A percentile compares a stretch with the other conserved stretches of the same genome.
Conservation (phyloP, 2,329 filamentous ascomycete genomes). For the Fusarium subtropicale region DNA sequence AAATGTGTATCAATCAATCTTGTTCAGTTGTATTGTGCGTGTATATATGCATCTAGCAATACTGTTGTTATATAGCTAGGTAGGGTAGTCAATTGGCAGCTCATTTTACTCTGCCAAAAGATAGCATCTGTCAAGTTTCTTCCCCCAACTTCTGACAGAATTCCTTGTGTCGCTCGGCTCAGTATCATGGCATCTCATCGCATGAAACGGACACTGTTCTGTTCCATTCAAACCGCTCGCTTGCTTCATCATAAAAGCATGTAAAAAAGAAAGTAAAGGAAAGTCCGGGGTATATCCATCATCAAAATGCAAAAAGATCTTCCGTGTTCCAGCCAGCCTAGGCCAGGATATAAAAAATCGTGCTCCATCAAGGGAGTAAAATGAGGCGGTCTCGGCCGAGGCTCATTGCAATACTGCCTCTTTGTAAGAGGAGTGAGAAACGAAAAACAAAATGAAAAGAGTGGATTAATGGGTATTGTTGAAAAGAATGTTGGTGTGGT, state of each 20-base stretch:
- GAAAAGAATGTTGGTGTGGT: constrained; percentile 27
- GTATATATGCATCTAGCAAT: constrained; percentile 13
- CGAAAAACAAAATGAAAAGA: constrained; percentile 20
- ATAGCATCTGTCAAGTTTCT: constrained; percentile 19
- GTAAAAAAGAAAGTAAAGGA: constrained; percentile 34
- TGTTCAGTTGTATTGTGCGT: constrained; percentile 32
- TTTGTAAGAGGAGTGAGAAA: constrained; percentile 36
- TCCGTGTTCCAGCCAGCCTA: constrained; percentile 31
- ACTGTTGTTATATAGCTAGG: constrained; percentile 2
- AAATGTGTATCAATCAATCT: constrained; percentile 14
- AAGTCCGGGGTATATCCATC: constrained; percentile 51
- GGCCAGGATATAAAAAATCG: constrained; percentile 26
- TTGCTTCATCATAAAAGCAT: constrained; percentile 34
- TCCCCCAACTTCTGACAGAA: constrained; percentile 2
- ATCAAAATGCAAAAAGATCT: constrained; percentile 42
- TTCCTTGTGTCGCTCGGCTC: constrained; percentile 9
- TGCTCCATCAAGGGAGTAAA: constrained; percentile 24
- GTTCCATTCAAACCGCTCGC: constrained; percentile 31
- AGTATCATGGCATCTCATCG: constrained; percentile 12
- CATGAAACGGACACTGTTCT: constrained; percentile 18
- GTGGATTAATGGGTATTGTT: constrained; percentile 24
- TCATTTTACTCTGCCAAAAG: constrained; percentile 1
- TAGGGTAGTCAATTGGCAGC: neutral
- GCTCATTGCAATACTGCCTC: constrained; percentile 28
- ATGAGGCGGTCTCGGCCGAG: constrained; percentile 26